A percentile compares a stretch with the other conserved stretches of the same genome.
These are phyloP conservation scores for Saturnispora besseyi DNA, from an alignment of 805 yeast genomes.

Conservation along the genomic window DNA sequence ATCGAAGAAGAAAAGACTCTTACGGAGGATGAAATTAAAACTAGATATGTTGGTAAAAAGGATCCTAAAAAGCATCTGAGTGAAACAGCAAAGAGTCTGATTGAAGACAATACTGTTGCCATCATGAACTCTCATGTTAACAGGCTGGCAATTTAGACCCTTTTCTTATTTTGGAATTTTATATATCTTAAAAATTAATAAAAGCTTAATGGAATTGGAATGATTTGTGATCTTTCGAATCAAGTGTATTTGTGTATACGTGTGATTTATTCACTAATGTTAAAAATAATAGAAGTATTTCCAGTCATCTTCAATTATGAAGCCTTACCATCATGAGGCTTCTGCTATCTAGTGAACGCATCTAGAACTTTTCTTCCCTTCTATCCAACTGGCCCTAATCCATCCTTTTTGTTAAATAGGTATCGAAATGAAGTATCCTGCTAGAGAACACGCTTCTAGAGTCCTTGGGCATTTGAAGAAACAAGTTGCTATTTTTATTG, in stretches of 20 bases:
- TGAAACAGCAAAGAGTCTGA: conserved; percentile 74
- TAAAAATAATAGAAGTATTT: neutral
- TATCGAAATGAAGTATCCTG: conserved; percentile 56
- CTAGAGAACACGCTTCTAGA: conserved; percentile 61
- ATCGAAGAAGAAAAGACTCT: conserved; percentile 88
- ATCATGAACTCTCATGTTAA: conserved; percentile 85
- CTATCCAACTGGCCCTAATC: too few species aligned
- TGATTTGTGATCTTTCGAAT: neutral
- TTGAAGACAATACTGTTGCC: conserved; percentile 86
- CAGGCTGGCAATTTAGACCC: conserved; percentile 67
- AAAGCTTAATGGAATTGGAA: neutral
- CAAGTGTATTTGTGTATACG: neutral
- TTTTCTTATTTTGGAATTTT: neutral
- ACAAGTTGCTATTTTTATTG: conserved; percentile 39
- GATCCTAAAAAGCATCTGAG: conserved; percentile 96
- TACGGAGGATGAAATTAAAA: conserved; percentile 79
- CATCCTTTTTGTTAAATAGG: neutral
- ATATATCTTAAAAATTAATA: neutral
- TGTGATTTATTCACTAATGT: neutral
- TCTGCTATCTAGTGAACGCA: neutral
- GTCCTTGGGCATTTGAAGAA: conserved; percentile 32
- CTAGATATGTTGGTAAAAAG: conserved; percentile 95
- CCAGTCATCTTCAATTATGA: neutral
- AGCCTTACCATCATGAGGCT: neutral
- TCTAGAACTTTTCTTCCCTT: neutral